Percentiles rank a stretch among this genome's conserved stretches.
Conservation (phyloP, 306 rosid species). For the Vachellia collinsii region DNA sequence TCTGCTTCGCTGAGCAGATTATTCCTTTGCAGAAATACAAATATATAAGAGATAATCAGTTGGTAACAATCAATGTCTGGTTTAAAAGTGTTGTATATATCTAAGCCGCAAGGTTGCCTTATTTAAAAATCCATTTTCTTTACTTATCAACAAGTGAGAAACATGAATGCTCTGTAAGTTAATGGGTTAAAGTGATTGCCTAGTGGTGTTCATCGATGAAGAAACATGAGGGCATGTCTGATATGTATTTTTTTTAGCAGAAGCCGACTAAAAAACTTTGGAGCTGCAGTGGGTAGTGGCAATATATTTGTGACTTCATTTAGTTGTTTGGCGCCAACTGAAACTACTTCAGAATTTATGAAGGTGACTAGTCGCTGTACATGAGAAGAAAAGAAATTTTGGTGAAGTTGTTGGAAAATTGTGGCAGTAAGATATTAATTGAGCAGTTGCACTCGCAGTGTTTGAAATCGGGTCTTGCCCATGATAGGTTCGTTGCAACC, state of each 20-base stretch:
- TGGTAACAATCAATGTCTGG: neutral
- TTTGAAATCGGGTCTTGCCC: slow-evolving; percentile 54
- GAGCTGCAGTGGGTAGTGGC: neutral
- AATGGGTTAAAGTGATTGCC: neutral
- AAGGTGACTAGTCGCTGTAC: slow-evolving; percentile 26
- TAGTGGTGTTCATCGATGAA: neutral
- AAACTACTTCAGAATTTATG: neutral
- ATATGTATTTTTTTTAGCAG: neutral
- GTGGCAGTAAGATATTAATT: slow-evolving; percentile 41
- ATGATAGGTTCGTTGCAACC: slow-evolving; percentile 68
- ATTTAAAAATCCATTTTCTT: neutral
- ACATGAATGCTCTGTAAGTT: neutral
- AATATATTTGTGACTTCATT: neutral
- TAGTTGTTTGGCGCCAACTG: neutral
- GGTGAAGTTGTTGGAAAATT: slow-evolving; percentile 52
- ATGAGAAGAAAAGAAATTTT: slow-evolving; percentile 58
- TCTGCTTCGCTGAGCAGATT: slow-evolving; percentile 26
- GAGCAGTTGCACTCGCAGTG: slow-evolving; percentile 55
- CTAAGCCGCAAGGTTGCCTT: neutral
- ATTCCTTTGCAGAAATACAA: neutral
- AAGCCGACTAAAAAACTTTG: neutral
- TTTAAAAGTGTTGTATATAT: neutral
- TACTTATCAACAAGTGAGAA: neutral
- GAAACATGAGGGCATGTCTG: neutral
- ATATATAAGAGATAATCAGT: neutral